These are phyloP conservation scores for Backusella tuberculispora DNA, from an alignment of 192 early-diverging fungal genomes.

Conservation along the genomic window DNA sequence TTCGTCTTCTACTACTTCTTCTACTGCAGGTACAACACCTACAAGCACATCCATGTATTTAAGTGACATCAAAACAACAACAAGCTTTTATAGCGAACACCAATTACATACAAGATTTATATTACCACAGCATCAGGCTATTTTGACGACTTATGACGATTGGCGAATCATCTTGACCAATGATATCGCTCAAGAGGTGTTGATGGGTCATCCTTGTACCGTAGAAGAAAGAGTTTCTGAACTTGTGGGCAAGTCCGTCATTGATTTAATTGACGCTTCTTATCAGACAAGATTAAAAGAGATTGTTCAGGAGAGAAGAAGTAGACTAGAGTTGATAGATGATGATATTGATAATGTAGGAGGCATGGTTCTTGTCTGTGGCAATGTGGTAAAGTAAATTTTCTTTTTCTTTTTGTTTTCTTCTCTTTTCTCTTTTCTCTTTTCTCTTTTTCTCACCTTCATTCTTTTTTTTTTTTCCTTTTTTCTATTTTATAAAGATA, in stretches of 20 bases:
- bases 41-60: constrained; percentile 50
- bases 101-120: not conserved
- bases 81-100: constrained; percentile 40
- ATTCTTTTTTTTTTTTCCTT: no score
- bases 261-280: constrained; percentile 30
- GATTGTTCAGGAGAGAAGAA: constrained; percentile 37
- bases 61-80: not conserved
- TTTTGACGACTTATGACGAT: constrained; percentile 28
- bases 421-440: constrained; percentile 14
- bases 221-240: constrained; percentile 13
- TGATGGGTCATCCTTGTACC: constrained; percentile 30
- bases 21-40: constrained; percentile 11
- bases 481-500: constrained; percentile 37
- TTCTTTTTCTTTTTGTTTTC: constrained; percentile 7
- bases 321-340: constrained; percentile 1
- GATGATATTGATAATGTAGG: constrained; percentile 10
- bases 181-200: constrained; percentile 18
- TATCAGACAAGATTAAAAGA: constrained; percentile 31
- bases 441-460: not conserved
- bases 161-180: constrained; percentile 32
- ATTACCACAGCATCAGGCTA: constrained; percentile 25
- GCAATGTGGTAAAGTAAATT: constrained; percentile 34
- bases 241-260: constrained; percentile 21
- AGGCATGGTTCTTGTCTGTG: constrained; percentile 39
- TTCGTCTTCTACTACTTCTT: not conserved